Evolutionary conservation across 495 filamentous ascomycete species (phyloP), one percentile per base, ranked within the genome.

Genomic region (Bryoglossum gracile): DNA sequence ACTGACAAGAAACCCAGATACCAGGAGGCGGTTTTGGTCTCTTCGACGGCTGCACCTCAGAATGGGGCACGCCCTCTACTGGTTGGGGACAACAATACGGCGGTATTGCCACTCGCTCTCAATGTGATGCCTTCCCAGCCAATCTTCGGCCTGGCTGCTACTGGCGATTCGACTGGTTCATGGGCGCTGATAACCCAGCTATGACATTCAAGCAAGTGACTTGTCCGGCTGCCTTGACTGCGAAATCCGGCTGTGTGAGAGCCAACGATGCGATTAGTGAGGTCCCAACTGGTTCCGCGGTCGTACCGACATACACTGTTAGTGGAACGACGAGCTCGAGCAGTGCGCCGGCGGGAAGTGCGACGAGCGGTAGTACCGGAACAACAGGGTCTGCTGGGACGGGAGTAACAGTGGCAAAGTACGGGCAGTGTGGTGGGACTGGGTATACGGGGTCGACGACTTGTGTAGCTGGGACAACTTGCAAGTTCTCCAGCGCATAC

Each of bases 151-250:
- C 63, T 2, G 81, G 82, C 14, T 84, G 81, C 67, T 68, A 77
- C 61, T 86, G 76, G 73, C 77, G 80, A 48, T 86, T 80, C 63
- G 80, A 81, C 65, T 85, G 78, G 77, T 82, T 83, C 62, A 43
- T 63, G 51, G 69, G 70, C 40, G 70, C 78, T 23, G 78, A 83
- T 62, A 83, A 84, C 65, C 81, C 80, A 30, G 54, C 55, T 25
- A 71, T 83, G 41, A 63, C 55, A 34, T 84, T 76, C 66, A 59
- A 68, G 21, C 50, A 58, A 24, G 51, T 58, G 59, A 67, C 76
- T 24, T 84, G 81, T 68, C 81, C 80, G 22, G 67, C 74, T 25
- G 73, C 58, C 25, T 60, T 84, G 41, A 78, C 77, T 21, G 68
- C 68, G 46, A 82, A 77, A 64, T 62, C 64, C 28, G 71, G 72